Percentiles rank a stretch among this genome's conserved stretches.
These are phyloP conservation scores for Laburnicola sp. DNA, from an alignment of 2,329 filamentous ascomycete genomes.

Conservation along the genomic window DNA sequence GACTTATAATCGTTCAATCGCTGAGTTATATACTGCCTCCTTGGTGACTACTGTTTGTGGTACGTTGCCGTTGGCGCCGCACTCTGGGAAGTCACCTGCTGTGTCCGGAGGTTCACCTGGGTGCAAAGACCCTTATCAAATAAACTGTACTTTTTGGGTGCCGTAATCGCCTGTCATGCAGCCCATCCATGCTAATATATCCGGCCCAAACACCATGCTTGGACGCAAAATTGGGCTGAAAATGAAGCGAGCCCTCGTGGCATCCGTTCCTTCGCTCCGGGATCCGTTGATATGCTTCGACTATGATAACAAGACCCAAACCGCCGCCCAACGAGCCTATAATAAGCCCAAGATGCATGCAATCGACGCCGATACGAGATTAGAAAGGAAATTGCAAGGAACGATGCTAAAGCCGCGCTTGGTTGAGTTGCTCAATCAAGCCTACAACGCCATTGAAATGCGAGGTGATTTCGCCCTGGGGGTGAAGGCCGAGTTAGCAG, in stretches of 20 bases:
- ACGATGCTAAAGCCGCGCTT: slow-evolving; percentile 36
- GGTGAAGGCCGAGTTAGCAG: slow-evolving; percentile 37
- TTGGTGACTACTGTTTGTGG: too few relatives aligned
- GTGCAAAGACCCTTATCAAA: background rate
- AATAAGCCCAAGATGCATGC: background rate
- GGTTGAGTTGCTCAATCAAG: slow-evolving; percentile 39
- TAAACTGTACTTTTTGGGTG: slow-evolving; percentile 5
- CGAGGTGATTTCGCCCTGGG: slow-evolving; percentile 35
- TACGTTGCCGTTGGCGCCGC: too few relatives aligned
- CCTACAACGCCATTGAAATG: slow-evolving; percentile 33
- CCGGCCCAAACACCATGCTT: slow-evolving; percentile 43
- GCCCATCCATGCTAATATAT: slow-evolving; percentile 30
- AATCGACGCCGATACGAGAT: background rate
- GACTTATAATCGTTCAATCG: too few relatives aligned
- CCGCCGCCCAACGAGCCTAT: background rate
- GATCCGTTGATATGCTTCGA: slow-evolving; percentile 14
- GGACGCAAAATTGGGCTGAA: slow-evolving; percentile 14
- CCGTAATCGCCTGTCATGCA: slow-evolving; percentile 21
- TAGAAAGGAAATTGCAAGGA: slow-evolving; percentile 22
- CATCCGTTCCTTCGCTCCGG: slow-evolving; percentile 10
- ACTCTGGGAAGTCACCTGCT: background rate
- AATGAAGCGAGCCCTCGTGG: slow-evolving; percentile 12
- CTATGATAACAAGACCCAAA: slow-evolving; percentile 9
- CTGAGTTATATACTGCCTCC: too few relatives aligned
- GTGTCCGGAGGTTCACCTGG: background rate